phyloP scores from a whole-genome alignment of 2,329 filamentous ascomycete species.

The Aspergillus sp. region DNA sequence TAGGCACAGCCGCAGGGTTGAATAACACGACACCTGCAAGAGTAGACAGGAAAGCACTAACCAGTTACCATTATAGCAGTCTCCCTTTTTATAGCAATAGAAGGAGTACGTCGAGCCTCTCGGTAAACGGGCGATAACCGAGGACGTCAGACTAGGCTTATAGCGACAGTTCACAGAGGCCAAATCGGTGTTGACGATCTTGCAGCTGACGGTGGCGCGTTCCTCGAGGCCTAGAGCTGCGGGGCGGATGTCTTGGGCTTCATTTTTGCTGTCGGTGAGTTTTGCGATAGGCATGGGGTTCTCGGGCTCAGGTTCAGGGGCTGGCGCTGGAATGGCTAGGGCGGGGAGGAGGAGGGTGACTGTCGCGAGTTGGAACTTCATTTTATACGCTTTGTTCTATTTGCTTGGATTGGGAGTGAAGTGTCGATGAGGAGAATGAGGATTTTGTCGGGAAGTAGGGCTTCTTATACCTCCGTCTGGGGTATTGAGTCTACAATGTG shows the following conservation, averaged over 20 bases:
- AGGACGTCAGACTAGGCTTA: too few relatives aligned
- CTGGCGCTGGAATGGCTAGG: slow-evolving; percentile 1
- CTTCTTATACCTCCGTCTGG: too few relatives aligned
- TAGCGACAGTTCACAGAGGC: slow-evolving; percentile 1
- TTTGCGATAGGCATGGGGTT: neutral
- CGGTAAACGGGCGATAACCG: too few relatives aligned
- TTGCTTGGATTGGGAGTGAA: neutral
- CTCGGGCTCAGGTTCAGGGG: neutral
- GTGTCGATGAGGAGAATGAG: neutral
- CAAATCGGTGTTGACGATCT: slow-evolving; percentile 3
- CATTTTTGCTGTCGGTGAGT: neutral
- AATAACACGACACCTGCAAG: neutral
- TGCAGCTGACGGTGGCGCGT: neutral
- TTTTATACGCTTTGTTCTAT: neutral
- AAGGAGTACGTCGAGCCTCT: neutral
- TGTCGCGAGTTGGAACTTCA: slow-evolving; percentile 4
- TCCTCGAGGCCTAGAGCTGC: slow-evolving; percentile 1
- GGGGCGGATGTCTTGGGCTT: neutral
- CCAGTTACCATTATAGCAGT: neutral
- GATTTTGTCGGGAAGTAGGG: too few relatives aligned
- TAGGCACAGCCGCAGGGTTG: too few relatives aligned
- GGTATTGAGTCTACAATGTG: too few relatives aligned
- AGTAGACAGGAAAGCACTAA: neutral
- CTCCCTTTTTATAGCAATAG: slow-evolving; percentile 32
- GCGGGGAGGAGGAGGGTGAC: neutral